Percentiles rank a stretch among this genome's conserved stretches.
Conservation (phyloP, 2,329 filamentous ascomycete species). For the Talaromyces sp. region DNA sequence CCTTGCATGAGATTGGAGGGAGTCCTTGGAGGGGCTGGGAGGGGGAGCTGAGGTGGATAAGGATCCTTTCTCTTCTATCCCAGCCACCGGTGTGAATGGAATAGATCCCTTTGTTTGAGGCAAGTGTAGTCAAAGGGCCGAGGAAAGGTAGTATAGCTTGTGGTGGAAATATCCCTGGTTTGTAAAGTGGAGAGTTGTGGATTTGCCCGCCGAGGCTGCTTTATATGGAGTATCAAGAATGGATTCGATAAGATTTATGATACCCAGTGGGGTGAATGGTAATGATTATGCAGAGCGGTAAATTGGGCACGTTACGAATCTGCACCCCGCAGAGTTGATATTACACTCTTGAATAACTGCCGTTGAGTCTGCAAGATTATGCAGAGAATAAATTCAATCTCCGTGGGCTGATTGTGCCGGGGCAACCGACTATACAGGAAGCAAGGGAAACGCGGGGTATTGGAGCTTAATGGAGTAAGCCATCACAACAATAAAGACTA, state of each 20-base stretch:
- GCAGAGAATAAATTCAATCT: slow-evolving; percentile 12
- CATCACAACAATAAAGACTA: too few species aligned
- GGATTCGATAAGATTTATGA: too few species aligned
- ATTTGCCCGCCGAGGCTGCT: too few species aligned
- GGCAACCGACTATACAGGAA: slow-evolving; percentile 5
- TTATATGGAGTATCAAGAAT: neutral
- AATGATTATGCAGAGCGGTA: neutral
- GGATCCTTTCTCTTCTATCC: neutral
- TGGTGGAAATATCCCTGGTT: neutral
- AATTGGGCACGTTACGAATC: neutral
- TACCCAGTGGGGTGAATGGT: neutral
- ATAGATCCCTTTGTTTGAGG: slow-evolving; percentile 4
- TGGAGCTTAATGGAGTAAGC: neutral
- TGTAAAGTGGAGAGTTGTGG: neutral
- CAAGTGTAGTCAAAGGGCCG: too few species aligned
- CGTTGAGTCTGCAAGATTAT: slow-evolving; percentile 22
- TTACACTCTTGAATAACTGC: neutral
- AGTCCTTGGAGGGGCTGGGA: slow-evolving; percentile 1
- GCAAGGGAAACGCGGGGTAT: slow-evolving; percentile 16
- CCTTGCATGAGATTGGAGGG: slow-evolving; percentile 21
- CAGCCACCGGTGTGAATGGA: slow-evolving; percentile 3
- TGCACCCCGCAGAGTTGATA: slow-evolving; percentile 18
- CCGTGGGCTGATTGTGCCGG: neutral
- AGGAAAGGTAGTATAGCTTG: neutral
- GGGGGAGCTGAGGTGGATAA: neutral